Conservation (phyloP, 148 eudicot species). For the Persicaria tinctoria region DNA sequence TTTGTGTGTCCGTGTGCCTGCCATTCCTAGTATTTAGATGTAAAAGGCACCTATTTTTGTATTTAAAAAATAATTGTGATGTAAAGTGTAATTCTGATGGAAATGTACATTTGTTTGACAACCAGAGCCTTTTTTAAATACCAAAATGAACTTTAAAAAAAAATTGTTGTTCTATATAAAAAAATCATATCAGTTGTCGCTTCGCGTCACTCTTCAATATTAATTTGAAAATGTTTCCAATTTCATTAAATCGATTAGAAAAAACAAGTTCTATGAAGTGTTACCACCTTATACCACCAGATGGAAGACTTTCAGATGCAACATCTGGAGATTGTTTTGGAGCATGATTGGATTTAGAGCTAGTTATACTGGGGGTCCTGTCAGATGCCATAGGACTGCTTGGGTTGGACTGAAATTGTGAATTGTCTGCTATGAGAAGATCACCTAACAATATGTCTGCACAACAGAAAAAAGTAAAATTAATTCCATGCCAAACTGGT, state of each 20-base stretch:
- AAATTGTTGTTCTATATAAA: too few relatives aligned
- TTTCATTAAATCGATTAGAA: not conserved
- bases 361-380: slow-evolving; percentile 34
- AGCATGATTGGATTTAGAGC: slow-evolving; percentile 33
- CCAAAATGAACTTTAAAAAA: too few relatives aligned
- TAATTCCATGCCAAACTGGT: not conserved
- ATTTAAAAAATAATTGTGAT: too few relatives aligned
- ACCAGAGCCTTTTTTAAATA: too few relatives aligned
- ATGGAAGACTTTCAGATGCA: slow-evolving; percentile 33
- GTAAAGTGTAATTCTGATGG: too few relatives aligned
- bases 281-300: slow-evolving; percentile 46
- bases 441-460: slow-evolving; percentile 78
- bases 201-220: too few relatives aligned
- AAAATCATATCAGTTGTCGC: too few relatives aligned
- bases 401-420: slow-evolving; percentile 49
- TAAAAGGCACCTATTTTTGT: too few relatives aligned
- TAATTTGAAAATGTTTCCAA: too few relatives aligned
- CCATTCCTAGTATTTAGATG: too few relatives aligned
- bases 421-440: slow-evolving; percentile 74
- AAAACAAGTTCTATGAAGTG: not conserved
- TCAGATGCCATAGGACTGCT: slow-evolving; percentile 45
- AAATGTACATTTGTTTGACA: too few relatives aligned
- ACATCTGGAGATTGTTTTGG: slow-evolving; percentile 29
- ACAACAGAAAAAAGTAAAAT: not conserved
- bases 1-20: too few relatives aligned